Conservation (phyloP, 257 asterid species). For the Solanum habrochaites region DNA sequence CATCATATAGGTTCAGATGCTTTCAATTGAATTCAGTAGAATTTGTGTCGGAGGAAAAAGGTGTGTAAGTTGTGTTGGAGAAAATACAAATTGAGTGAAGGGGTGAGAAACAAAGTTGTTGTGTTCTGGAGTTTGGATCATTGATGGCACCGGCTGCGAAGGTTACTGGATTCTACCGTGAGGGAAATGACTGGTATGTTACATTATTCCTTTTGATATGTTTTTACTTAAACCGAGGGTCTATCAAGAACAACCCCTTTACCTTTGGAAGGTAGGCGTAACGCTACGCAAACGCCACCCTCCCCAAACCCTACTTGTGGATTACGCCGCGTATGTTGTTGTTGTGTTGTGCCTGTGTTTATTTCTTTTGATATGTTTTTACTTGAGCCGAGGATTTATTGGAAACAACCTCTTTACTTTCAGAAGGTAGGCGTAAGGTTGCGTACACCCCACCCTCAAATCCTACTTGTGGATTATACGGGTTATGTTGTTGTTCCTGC, state of each 20-base stretch:
- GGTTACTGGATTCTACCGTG: constrained; percentile 50
- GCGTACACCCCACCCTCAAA: not conserved
- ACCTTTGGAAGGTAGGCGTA: not conserved
- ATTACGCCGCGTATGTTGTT: not conserved
- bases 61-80: not conserved
- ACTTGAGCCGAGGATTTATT: not conserved
- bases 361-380: not conserved
- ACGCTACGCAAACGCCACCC: not conserved
- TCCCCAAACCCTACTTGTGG: not conserved
- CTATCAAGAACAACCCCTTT: not conserved
- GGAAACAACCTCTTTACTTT: not conserved
- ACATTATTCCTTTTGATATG: not conserved
- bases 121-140: constrained; percentile 4
- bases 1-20: constrained; percentile 22
- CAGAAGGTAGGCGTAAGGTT: not conserved
- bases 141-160: constrained; percentile 71
- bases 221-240: not conserved
- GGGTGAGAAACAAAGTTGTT: not conserved
- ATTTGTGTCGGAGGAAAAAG: not conserved
- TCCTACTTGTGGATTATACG: not conserved
- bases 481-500: not conserved
- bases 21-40: constrained; percentile 15
- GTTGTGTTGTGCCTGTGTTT: not conserved
- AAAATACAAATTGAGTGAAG: not conserved
- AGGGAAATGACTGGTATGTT: constrained; percentile 76